Percentiles rank a stretch among this genome's conserved stretches.
Evolutionary conservation across 352 stramenopile species (phyloP).

Genomic region (Elongisporangium anandrum): DNA sequence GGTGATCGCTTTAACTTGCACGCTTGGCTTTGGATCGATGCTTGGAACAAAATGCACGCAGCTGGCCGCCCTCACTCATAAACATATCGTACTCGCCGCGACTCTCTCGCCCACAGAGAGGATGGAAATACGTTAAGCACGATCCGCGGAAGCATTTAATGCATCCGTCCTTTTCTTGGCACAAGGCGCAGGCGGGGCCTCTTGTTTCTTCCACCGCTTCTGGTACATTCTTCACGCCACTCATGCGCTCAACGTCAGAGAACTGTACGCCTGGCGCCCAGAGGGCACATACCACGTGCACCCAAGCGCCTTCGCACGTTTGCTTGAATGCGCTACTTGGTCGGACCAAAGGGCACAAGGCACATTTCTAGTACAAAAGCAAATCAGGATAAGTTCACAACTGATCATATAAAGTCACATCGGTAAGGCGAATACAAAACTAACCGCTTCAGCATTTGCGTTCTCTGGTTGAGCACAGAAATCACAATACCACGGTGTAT

Average conservation of each 20-base stretch:
- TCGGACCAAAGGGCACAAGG: conserved; percentile 72
- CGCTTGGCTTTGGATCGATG: conserved; percentile 53
- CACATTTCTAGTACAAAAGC: conserved; percentile 44
- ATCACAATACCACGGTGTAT: conserved; percentile 85
- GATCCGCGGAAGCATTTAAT: conserved; percentile 80
- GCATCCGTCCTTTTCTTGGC: conserved; percentile 62
- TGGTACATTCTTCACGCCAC: conserved; percentile 67
- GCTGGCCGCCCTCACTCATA: conserved; percentile 84
- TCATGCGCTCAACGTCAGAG: conserved; percentile 80
- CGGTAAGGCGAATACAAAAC: no score
- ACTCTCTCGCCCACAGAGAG: conserved; percentile 78
- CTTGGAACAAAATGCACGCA: conserved; percentile 78
- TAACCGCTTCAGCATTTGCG: conserved; percentile 44
- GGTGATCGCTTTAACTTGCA: conserved; percentile 7
- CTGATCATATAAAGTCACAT: conserved; percentile 3
- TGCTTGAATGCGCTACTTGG: conserved; percentile 79
- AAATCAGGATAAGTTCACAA: conserved; percentile 5
- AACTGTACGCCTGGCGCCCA: conserved; percentile 86
- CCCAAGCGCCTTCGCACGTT: conserved; percentile 72
- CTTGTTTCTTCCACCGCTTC: conserved; percentile 67
- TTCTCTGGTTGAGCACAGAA: conserved; percentile 48
- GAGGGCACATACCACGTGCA: conserved; percentile 83
- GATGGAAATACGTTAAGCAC: conserved; percentile 75
- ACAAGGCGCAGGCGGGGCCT: conserved; percentile 52
- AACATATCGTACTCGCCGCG: conserved; percentile 85